Evolutionary conservation across 2,329 filamentous ascomycete species (phyloP), one percentile per base, ranked within the genome.

Genomic region (Paecilomyces formosus): DNA sequence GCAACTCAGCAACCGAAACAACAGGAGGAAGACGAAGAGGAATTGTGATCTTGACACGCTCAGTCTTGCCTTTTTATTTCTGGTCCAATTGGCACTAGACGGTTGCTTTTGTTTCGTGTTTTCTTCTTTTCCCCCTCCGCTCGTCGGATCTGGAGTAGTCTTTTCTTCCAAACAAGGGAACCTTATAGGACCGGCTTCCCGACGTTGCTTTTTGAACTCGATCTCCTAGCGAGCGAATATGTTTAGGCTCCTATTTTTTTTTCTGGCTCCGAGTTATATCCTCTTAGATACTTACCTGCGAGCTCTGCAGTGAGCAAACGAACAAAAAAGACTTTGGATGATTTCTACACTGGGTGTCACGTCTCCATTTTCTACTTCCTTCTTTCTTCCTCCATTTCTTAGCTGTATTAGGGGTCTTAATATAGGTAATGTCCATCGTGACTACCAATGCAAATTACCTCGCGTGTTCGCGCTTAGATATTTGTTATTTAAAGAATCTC

Each of bases 1-100:
- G 24, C 24, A 6, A 30, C 53, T 15, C 53, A 35, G 22, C 55
- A 55, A 54, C 58, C 50, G 31, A 39, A 55, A 18, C 55, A 55
- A 18, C 55, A 57, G 31, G 55, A 60, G 13, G 58, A 58, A 9
- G 57, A 55, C n/a, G 57, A 58, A 24, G 57, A 58, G 28, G 57
- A 58, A 35, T 53, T 58, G 28, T 58, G 65, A 56, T 45, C 4
- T 18, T 45, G 30, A 31, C 30, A 12, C 8, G n/a, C 8, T n/a
- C 39, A 9, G 15, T 45, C 35, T 18, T n/a, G n/a, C 5, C 39
- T 45, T n/a, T 0, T 15, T 45, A n/a, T 45, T 18, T 18, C 15
- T 45, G 39, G 39, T 21, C 39, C 39, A 21, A 45, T 45, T 45
- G 39, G 39, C 39, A 18, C 39, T 21, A 45, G 39, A 45, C 6